phyloP scores from a whole-genome alignment of 2,329 filamentous ascomycete species.

The Fusarium piperis region DNA sequence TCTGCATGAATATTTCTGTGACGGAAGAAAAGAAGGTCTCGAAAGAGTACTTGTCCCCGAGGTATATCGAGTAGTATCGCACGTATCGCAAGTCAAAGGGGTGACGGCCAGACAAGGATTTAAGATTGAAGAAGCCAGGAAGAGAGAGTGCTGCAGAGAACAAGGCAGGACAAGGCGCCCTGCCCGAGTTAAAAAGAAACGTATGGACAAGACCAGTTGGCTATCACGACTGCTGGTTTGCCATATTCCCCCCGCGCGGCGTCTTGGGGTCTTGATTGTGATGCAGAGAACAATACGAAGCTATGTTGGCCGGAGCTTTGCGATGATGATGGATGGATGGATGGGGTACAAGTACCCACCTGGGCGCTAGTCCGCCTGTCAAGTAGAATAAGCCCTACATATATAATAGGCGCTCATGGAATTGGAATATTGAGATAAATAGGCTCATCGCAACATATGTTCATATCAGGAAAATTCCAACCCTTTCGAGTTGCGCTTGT shows the following conservation, averaged over 20 bases:
- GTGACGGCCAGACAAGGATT: neutral
- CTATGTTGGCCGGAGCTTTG: constrained; percentile 31
- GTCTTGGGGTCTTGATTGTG: constrained; percentile 38
- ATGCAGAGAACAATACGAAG: constrained; percentile 43
- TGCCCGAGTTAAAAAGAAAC: neutral
- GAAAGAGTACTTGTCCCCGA: neutral
- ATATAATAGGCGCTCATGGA: neutral
- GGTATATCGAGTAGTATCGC: neutral
- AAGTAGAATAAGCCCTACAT: neutral
- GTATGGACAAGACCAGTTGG: neutral
- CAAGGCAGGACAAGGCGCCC: neutral
- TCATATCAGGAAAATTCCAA: neutral
- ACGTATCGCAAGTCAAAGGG: neutral
- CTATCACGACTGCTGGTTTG: constrained; percentile 14
- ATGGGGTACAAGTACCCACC: constrained; percentile 14
- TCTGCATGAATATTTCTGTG: constrained; percentile 3
- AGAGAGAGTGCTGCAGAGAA: neutral
- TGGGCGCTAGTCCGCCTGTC: neutral
- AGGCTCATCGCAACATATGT: neutral
- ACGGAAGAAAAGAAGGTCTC: neutral
- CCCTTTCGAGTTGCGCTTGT: neutral
- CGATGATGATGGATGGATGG: constrained; percentile 12
- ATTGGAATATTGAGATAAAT: neutral
- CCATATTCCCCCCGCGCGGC: constrained; percentile 33
- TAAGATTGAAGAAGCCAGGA: neutral